Evolutionary conservation across 2,329 filamentous ascomycete genomes (phyloP).

Genomic region (Ilyonectria sp.): DNA sequence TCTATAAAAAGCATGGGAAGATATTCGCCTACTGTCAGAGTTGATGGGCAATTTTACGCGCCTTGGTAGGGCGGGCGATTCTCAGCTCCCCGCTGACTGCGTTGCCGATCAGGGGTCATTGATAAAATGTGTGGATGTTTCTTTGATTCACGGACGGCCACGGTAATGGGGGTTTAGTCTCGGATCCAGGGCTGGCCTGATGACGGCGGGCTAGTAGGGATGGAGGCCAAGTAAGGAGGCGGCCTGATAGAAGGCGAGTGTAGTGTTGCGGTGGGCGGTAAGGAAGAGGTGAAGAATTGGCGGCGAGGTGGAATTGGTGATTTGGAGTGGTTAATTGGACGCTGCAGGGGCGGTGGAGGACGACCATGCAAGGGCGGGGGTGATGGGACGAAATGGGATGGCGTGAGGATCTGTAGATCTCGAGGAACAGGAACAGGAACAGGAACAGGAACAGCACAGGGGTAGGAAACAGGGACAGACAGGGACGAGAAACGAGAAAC

Average conservation of each 20-base stretch:
- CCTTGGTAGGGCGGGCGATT: not conserved
- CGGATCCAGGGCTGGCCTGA: not conserved
- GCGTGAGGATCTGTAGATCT: conserved; percentile 25
- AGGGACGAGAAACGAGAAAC: not conserved
- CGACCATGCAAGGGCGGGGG: not conserved
- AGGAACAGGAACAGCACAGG: not conserved
- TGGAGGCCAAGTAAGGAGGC: not conserved
- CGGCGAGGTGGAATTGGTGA: not conserved
- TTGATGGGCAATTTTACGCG: conserved; percentile 8
- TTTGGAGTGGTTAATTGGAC: conserved; percentile 9
- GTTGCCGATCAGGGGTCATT: not conserved
- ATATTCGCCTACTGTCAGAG: conserved; percentile 9
- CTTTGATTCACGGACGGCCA: not conserved
- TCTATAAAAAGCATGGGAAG: conserved; percentile 12
- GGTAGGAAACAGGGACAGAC: conserved; percentile 4
- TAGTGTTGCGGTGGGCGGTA: conserved; percentile 15
- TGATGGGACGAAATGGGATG: not conserved
- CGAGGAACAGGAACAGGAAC: conserved; percentile 17
- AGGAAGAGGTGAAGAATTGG: conserved; percentile 19
- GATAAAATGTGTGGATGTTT: not conserved
- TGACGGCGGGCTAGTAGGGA: conserved; percentile 1
- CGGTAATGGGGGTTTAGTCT: not conserved
- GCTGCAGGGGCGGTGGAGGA: not conserved
- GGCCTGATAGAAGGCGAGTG: not conserved
- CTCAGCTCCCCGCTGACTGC: conserved; percentile 5